phyloP scores from a whole-genome alignment of 768 basidiomycete species.

The Clavaria fumosa region DNA sequence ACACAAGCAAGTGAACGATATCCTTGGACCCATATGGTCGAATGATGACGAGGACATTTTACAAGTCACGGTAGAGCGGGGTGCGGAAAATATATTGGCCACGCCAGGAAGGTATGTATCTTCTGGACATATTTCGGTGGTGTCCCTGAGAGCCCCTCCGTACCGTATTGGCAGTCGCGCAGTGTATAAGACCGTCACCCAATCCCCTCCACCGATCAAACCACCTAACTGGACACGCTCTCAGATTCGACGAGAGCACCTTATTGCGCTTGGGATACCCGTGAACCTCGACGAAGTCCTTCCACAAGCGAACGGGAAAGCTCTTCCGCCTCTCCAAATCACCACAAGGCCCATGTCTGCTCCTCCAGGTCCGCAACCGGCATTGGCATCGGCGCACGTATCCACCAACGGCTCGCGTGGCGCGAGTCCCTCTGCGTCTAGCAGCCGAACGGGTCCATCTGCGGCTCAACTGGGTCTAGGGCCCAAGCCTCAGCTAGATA shows the following conservation, averaged over 20 bases:
- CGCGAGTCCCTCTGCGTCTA: conserved; percentile 26
- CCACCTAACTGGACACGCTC: conserved; percentile 94
- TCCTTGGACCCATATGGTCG: conserved; percentile 55
- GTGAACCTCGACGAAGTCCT: conserved; percentile 91
- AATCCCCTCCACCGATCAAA: conserved; percentile 58
- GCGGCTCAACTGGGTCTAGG: conserved; percentile 43
- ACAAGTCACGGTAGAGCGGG: conserved; percentile 69
- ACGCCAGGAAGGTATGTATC: conserved; percentile 51
- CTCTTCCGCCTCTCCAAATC: conserved; percentile 69
- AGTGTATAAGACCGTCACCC: conserved; percentile 55
- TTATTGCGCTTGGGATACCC: conserved; percentile 84
- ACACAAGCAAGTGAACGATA: conserved; percentile 43
- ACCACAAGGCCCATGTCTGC: conserved; percentile 70
- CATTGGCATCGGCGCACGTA: conserved; percentile 18
- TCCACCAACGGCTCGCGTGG: conserved; percentile 33
- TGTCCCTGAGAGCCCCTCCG: too few relatives aligned
- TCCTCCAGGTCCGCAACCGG: conserved; percentile 48
- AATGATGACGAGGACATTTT: conserved; percentile 50
- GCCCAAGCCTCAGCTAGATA: conserved; percentile 60
- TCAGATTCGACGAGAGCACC: conserved; percentile 75
- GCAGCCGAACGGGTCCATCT: conserved; percentile 16
- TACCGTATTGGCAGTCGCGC: conserved; percentile 69
- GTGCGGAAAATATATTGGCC: conserved; percentile 63
- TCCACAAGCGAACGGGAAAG: conserved; percentile 45
- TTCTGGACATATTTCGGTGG: too few relatives aligned